A percentile compares a stretch with the other conserved stretches of the same genome.
These are phyloP conservation scores for Boeremia lycopersici DNA, from an alignment of 2,329 filamentous ascomycete species.

Conservation along the genomic window DNA sequence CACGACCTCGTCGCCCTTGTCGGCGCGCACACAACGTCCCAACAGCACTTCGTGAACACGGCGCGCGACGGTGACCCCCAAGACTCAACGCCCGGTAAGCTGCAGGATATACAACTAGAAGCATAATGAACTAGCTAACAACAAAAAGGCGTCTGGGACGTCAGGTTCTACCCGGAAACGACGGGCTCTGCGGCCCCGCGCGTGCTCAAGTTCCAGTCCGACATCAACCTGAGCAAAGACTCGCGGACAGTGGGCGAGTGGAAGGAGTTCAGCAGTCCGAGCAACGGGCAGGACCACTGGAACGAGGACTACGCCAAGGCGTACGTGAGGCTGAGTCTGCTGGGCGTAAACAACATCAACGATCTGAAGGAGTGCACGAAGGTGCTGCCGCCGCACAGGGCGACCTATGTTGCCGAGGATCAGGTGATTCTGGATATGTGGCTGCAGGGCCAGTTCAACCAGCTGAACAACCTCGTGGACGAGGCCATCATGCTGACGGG, in stretches of 20 bases:
- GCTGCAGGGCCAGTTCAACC: slow-evolving; percentile 41
- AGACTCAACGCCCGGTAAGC: slow-evolving; percentile 38
- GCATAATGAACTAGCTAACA: too few relatives aligned
- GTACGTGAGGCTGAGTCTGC: slow-evolving; percentile 49
- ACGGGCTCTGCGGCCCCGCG: slow-evolving; percentile 22
- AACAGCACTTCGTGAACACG: slow-evolving; percentile 37
- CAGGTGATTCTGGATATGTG: slow-evolving; percentile 33
- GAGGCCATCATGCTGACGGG: slow-evolving; percentile 43
- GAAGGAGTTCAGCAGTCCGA: slow-evolving; percentile 13
- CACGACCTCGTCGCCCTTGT: slow-evolving; percentile 42
- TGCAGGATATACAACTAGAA: too few relatives aligned
- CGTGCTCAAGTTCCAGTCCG: slow-evolving; percentile 37
- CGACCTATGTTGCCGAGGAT: slow-evolving; percentile 19
- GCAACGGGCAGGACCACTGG: slow-evolving; percentile 26
- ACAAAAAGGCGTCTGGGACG: too few relatives aligned
- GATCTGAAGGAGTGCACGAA: slow-evolving; percentile 62
- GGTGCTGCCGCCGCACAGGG: slow-evolving; percentile 46
- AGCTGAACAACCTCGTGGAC: slow-evolving; percentile 43
- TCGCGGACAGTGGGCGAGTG: slow-evolving; percentile 35
- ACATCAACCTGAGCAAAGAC: slow-evolving; percentile 36
- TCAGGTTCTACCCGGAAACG: slow-evolving; percentile 39
- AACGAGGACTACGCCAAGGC: slow-evolving; percentile 47
- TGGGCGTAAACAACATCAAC: slow-evolving; percentile 62
- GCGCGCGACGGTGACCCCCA: slow-evolving; percentile 31
- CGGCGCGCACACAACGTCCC: slow-evolving; percentile 40